A percentile compares a stretch with the other conserved stretches of the same genome.
Conservation (phyloP, 2,329 filamentous ascomycete genomes). For the Pyricularia sp. region DNA sequence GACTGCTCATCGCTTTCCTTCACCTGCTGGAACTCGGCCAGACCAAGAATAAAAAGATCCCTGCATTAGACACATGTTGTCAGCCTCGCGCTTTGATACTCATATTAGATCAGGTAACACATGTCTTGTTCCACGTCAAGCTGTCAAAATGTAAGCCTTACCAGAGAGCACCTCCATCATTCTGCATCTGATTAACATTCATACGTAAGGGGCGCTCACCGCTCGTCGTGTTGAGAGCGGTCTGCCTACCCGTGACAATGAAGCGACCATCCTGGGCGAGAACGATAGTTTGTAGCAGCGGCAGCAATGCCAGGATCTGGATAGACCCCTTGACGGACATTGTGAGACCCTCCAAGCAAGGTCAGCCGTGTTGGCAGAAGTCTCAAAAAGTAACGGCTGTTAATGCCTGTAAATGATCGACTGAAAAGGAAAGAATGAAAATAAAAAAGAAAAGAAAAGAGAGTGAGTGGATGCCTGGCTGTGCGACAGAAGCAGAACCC, state of each 20-base stretch:
- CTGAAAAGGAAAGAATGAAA: not conserved
- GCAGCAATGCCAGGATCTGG: not conserved
- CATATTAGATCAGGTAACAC: not conserved
- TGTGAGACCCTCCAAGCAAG: not conserved
- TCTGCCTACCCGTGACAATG: conserved; percentile 19
- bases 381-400: not conserved
- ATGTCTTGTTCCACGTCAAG: not conserved
- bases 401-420: not conserved
- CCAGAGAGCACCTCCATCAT: conserved; percentile 11
- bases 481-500: not conserved
- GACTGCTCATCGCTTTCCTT: conserved; percentile 25
- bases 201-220: conserved; percentile 25
- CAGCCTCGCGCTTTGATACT: not conserved
- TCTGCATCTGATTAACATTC: conserved; percentile 28
- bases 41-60: conserved; percentile 31
- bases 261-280: conserved; percentile 1
- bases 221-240: conserved; percentile 16
- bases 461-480: not conserved
- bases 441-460: not conserved
- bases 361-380: not conserved
- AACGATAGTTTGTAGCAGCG: not conserved
- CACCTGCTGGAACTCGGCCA: conserved; percentile 24
- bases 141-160: not conserved
- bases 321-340: not conserved
- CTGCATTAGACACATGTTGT: conserved; percentile 9